Base-by-base conservation (phyloP, 305 asterid species). In the Fraxinus velutina region DNA sequence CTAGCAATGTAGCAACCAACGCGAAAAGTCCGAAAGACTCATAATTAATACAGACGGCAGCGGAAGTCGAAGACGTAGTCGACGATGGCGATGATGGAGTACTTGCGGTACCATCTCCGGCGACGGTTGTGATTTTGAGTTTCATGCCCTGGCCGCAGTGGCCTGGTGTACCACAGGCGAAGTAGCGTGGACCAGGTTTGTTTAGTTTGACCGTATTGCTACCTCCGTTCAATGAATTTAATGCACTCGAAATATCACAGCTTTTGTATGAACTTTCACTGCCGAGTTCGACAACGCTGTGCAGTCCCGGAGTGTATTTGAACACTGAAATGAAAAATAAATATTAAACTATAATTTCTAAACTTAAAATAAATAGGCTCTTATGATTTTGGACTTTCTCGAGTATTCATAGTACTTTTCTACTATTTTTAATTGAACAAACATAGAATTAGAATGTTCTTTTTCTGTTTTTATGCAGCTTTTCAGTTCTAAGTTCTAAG, bases 91-190 rank as follows among this genome's bases (percentile, higher is more conserved):
- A 76, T 10, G 84, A 27, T 10, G 95, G 32, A 34, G 86, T 73
- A 30, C 89, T 29, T 27, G 83, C 60, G 27, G 90, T 74, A n/a
- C 82, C 87, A 42, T 81, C 86, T 0, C 92, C 92, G 0, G 88
- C 91, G 3, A 76, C 95, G 1, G 90, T 90, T 21, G 89, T 85
- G 87, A 94, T 89, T 90, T 92, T 92, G 37, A 94, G 92, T 92
- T 93, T 93, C 98, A 94, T 94, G 13, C 98, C 98, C 36, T 86
- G 90, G 8, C 79, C 85, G 76, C 98, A 94, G 21, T 94, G 98
- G 9, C 97, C 97, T 0, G 93, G 75, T 12, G 97, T 94, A 22
- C 97, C 97, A 57, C 98, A 94, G 6, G 98, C 93, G 52, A 93
- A 94, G 83, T 83, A 94, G 33, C 97, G 89, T 0, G 92, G 90